These are phyloP conservation scores for Nannochloropsis gaditana DNA, from an alignment of 108 stramenopile species.

Conservation along the genomic window DNA sequence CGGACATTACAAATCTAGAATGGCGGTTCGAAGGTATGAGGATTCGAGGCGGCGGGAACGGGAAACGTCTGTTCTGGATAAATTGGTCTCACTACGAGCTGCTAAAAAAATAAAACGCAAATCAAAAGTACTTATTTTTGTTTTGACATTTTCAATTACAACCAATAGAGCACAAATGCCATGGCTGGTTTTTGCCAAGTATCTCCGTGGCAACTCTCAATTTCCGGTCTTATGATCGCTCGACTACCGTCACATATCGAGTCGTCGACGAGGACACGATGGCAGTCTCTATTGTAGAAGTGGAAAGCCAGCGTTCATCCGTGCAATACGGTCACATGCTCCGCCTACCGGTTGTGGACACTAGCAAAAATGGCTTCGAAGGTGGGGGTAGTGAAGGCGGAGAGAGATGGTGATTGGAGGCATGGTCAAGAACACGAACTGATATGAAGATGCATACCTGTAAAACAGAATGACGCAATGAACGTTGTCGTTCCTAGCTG, in stretches of 20 bases:
- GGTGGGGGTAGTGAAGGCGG: not conserved
- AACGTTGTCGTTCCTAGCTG: too few relatives aligned
- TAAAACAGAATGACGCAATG: too few relatives aligned
- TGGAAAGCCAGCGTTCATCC: not conserved
- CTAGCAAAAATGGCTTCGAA: not conserved
- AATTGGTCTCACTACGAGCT: too few relatives aligned
- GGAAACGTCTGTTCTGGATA: too few relatives aligned
- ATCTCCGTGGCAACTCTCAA: not conserved
- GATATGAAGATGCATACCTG: too few relatives aligned
- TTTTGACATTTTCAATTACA: not conserved
- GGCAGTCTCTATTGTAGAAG: constrained; percentile 13
- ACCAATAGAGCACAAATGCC: not conserved
- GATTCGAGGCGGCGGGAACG: not conserved
- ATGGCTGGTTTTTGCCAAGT: constrained; percentile 16
- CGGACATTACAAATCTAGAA: constrained; percentile 14
- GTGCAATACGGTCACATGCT: constrained; percentile 14
- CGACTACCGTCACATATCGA: not conserved
- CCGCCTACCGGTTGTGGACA: not conserved
- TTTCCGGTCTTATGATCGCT: not conserved
- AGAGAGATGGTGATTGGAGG: not conserved
- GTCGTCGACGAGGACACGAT: not conserved
- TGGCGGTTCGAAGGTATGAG: constrained; percentile 19
- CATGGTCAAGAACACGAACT: too few relatives aligned
- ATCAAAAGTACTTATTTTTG: not conserved
- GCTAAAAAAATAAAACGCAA: too few relatives aligned